A percentile compares a stretch with the other conserved stretches of the same genome.
Evolutionary conservation across 305 asterid species (phyloP).

Genomic region (Fraxinus latifolia): DNA sequence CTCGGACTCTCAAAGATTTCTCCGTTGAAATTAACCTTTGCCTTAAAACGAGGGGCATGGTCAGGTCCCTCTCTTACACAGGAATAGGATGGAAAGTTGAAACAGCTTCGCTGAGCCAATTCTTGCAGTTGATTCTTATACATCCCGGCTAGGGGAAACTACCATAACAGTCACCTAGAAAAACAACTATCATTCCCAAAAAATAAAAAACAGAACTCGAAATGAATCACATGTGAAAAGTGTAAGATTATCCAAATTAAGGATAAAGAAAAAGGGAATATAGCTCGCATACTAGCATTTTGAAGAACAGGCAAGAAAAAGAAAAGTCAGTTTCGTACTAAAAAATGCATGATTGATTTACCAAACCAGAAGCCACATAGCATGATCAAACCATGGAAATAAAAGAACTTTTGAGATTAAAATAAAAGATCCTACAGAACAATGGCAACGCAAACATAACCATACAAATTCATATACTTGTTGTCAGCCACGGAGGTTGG

Average conservation of each 20-base stretch:
- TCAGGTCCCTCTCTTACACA: constrained; percentile 50
- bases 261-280: neutral
- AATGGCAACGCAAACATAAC: neutral
- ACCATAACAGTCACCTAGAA: neutral
- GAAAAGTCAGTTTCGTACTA: neutral
- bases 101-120: constrained; percentile 53
- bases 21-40: constrained; percentile 52
- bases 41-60: constrained; percentile 53
- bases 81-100: constrained; percentile 49
- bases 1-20: constrained; percentile 43
- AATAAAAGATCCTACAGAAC: neutral
- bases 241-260: neutral
- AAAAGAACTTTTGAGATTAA: neutral
- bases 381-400: neutral
- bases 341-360: neutral
- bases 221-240: neutral
- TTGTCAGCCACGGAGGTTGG: neutral
- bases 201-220: neutral
- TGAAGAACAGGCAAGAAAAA: neutral
- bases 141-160: constrained; percentile 24
- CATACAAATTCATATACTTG: neutral
- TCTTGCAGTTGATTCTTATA: constrained; percentile 57
- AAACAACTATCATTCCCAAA: neutral
- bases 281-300: neutral
- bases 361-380: neutral